These are phyloP conservation scores for Cryphonectria naterciae DNA, from an alignment of 2,329 filamentous ascomycete genomes.

Conservation along the genomic window DNA sequence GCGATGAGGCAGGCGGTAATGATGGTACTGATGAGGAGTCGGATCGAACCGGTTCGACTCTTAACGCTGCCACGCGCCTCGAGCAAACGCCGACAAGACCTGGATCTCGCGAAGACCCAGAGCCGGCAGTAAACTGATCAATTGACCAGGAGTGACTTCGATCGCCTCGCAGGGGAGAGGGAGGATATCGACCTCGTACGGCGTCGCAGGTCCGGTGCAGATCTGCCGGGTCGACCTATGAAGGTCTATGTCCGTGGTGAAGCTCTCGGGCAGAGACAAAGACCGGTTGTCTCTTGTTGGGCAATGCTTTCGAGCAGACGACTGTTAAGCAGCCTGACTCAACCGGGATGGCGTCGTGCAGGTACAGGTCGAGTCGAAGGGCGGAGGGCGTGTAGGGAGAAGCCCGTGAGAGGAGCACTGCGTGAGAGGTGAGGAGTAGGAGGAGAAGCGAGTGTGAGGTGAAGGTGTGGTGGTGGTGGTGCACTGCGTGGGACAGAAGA, in stretches of 20 bases:
- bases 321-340: not conserved
- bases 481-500: not conserved
- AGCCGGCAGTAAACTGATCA: not conserved
- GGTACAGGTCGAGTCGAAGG: not conserved
- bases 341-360: not conserved
- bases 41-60: not conserved
- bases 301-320: not conserved
- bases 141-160: not conserved
- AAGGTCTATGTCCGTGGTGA: not conserved
- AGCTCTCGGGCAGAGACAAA: not conserved
- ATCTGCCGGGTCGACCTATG: not conserved
- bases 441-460: not conserved
- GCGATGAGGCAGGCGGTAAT: not conserved
- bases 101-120: not conserved
- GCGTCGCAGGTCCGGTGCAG: not conserved
- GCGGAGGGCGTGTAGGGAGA: not conserved
- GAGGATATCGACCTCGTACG: not conserved
- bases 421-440: not conserved
- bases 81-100: not conserved
- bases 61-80: not conserved
- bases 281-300: not conserved
- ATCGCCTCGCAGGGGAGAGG: not conserved
- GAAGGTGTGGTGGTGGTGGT: not conserved
- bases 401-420: not conserved
- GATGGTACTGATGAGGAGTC: not conserved